Evolutionary conservation across 345 rosid species (phyloP), one percentile per base, ranked within the genome.

Genomic region (Linum tenue): DNA sequence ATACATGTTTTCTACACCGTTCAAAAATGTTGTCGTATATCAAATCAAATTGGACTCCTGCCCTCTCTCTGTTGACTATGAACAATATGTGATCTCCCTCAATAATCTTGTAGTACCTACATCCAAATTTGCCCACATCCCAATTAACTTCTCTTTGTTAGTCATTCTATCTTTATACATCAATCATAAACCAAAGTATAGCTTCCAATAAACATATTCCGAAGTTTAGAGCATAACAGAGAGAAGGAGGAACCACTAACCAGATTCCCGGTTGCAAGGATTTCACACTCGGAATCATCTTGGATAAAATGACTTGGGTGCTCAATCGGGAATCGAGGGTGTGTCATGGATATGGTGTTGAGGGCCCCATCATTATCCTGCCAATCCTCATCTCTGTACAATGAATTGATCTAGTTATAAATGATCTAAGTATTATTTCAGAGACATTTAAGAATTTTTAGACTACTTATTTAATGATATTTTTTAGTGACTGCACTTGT

Each of bases 321-420:
- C 68, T 90, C 95, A 12, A 84, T 40, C 3, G 97, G 97, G 39
- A 90, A 63, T 43, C 84, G 84, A 12, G 99, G 99, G 70, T 90
- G 91, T 71, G 99, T 94, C 88, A 91, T 86, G 43, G 99, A 90
- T 75, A 94, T 78, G 40, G 92, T 88, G 81, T 90, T 94, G 69
- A 94, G 67, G 50, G 97, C 97, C 70, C 99, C 97, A 69, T 94
- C 99, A 70, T 94, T 94, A 71, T 94, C 97, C 67, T 68, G 80
- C 99, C 99, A 94, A 73, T 88, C 95, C 71, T 94, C 96, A 79
- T 94, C 96, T 82, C 97, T 94, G 79, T 69, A 65, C 12, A 63
- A 64, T 9, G 39, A 65, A 55, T 51, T 12, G 22, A 14, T 44
- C 36, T 9, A 2, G 53, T 12, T 48, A 9, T 3, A 9, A 48